phyloP scores from a whole-genome alignment of 2,329 filamentous ascomycete genomes.

The Penicillium sp. region DNA sequence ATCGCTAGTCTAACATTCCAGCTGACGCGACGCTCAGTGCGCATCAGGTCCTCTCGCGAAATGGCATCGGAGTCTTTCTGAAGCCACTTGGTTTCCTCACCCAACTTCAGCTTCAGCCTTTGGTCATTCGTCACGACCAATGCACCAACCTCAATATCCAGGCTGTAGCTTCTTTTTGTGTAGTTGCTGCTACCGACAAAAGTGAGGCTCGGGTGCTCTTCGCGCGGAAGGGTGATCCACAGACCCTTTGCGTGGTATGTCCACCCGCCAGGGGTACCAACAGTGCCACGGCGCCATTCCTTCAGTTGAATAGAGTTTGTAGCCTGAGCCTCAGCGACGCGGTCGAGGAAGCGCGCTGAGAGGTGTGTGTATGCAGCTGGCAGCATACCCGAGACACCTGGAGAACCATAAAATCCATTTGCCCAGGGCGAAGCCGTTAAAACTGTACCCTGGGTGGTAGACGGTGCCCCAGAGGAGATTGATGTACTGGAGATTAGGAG shows the following conservation, averaged over 20 bases:
- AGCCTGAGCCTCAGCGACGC: conserved; percentile 53
- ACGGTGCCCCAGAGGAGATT: conserved; percentile 26
- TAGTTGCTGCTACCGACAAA: conserved; percentile 93
- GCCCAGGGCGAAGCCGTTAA: conserved; percentile 90
- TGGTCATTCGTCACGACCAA: conserved; percentile 78
- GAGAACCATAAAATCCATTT: conserved; percentile 90
- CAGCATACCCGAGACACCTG: conserved; percentile 83
- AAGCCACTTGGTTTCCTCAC: conserved; percentile 75
- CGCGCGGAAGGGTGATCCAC: conserved; percentile 68
- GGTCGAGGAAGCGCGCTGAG: conserved; percentile 73
- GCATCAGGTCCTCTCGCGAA: conserved; percentile 74
- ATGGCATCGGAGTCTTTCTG: conserved; percentile 69
- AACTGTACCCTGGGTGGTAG: conserved; percentile 64
- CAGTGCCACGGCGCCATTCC: conserved; percentile 82
- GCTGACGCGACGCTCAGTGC: conserved; percentile 76
- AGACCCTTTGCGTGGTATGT: conserved; percentile 97
- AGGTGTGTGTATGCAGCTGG: conserved; percentile 91
- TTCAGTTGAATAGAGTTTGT: conserved; percentile 66
- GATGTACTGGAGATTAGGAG: conserved; percentile 70
- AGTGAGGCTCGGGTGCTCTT: conserved; percentile 68
- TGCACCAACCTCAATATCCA: conserved; percentile 87
- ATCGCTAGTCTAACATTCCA: conserved; percentile 83
- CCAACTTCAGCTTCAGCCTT: conserved; percentile 67
- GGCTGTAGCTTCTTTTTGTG: conserved; percentile 85
- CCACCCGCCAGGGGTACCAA: conserved; percentile 81